phyloP scores from a whole-genome alignment of 2,329 filamentous ascomycete genomes.

The Chaetomiaceae sp. region DNA sequence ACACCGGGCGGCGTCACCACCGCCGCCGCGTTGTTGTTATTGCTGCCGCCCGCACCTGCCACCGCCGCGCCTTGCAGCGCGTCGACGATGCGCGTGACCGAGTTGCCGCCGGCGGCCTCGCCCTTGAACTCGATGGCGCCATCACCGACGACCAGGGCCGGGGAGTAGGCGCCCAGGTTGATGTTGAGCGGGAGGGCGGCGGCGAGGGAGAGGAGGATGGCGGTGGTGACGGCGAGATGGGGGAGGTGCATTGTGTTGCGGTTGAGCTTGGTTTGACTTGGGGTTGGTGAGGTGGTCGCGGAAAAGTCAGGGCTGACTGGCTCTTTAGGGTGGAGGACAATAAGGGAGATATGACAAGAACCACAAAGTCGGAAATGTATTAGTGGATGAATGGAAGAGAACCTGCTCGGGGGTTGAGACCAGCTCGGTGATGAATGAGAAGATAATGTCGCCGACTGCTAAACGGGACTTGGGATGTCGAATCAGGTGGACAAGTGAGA shows the following conservation, averaged over 20 bases:
- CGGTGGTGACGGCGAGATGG: neutral
- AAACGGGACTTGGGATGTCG: too few species aligned
- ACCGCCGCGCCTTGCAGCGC: constrained; percentile 38
- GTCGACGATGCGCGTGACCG: constrained; percentile 30
- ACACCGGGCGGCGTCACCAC: neutral
- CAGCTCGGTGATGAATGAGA: too few species aligned
- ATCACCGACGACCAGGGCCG: constrained; percentile 48
- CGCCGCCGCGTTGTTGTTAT: neutral
- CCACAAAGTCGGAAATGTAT: too few species aligned
- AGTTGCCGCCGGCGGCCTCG: constrained; percentile 33
- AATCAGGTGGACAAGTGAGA: too few species aligned
- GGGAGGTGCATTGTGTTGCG: neutral
- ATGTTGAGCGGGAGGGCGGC: constrained; percentile 43
- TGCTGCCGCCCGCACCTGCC: neutral
- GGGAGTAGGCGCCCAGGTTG: constrained; percentile 46
- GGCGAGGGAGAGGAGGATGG: constrained; percentile 18
- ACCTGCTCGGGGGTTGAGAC: too few species aligned
- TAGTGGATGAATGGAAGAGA: too few species aligned
- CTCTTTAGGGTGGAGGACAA: too few species aligned
- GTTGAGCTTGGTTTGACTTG: neutral
- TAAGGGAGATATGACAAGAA: too few species aligned
- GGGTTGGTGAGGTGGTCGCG: too few species aligned
- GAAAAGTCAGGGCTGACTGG: too few species aligned
- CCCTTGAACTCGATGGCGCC: constrained; percentile 41
- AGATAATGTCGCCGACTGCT: too few species aligned